Evolutionary conservation across 192 early-diverging fungal genomes (phyloP).

Genomic region (Podila minutissima): DNA sequence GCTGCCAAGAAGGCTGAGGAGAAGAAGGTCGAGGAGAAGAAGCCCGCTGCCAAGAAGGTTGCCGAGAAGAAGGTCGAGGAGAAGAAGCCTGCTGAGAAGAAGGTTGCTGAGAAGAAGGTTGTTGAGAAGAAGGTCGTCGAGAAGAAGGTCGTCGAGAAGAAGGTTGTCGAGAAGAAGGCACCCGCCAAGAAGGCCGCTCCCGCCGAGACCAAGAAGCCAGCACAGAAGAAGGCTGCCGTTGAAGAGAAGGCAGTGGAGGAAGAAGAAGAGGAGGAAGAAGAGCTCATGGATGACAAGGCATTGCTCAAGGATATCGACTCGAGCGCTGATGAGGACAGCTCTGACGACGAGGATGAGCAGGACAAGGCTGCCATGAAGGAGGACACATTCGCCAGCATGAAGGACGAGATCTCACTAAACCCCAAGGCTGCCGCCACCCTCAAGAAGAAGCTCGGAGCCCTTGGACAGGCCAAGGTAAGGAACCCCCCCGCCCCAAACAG

Average conservation of each 20-base stretch:
- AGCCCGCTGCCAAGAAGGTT: slow-evolving; percentile 32
- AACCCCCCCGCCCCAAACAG: neutral
- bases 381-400: slow-evolving; percentile 51
- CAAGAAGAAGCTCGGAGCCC: slow-evolving; percentile 35
- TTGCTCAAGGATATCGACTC: slow-evolving; percentile 54
- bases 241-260: slow-evolving; percentile 54
- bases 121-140: slow-evolving; percentile 53
- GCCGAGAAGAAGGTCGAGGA: slow-evolving; percentile 27
- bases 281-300: slow-evolving; percentile 55
- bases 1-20: slow-evolving; percentile 33
- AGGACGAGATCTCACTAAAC: slow-evolving; percentile 51
- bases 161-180: slow-evolving; percentile 15
- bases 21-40: slow-evolving; percentile 34
- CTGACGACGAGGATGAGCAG: slow-evolving; percentile 40
- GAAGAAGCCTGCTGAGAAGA: slow-evolving; percentile 14
- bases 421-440: slow-evolving; percentile 39
- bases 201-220: slow-evolving; percentile 22
- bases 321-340: slow-evolving; percentile 45
- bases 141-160: slow-evolving; percentile 55
- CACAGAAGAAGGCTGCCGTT: slow-evolving; percentile 29
- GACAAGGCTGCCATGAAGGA: slow-evolving; percentile 48
- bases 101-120: slow-evolving; percentile 19
- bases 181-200: slow-evolving; percentile 15
- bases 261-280: slow-evolving; percentile 43
- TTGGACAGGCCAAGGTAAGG: slow-evolving; percentile 35